These are phyloP conservation scores for Pseudogymnoascus pannorum DNA, from an alignment of 2,329 filamentous ascomycete genomes.

Conservation along the genomic window DNA sequence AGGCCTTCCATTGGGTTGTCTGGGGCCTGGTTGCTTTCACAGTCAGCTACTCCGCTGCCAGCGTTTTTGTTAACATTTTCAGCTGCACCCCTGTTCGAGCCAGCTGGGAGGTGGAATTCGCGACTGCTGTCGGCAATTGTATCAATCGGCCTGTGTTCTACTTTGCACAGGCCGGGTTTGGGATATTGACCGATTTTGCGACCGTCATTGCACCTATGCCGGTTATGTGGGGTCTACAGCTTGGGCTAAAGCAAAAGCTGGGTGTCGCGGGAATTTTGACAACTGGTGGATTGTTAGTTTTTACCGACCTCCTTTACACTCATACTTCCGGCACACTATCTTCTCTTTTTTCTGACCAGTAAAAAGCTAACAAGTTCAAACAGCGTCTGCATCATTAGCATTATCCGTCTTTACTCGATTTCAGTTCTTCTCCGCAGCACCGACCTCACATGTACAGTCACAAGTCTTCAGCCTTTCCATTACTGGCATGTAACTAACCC, in stretches of 20 bases:
- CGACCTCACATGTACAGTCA: conserved; percentile 16
- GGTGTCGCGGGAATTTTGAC: conserved; percentile 33
- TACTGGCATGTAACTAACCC: not conserved
- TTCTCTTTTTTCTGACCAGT: not conserved
- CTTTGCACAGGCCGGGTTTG: conserved; percentile 24
- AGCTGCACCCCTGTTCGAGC: conserved; percentile 23
- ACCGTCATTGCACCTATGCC: conserved; percentile 33
- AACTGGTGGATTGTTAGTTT: not conserved
- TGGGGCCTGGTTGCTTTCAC: conserved; percentile 22
- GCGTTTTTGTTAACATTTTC: conserved; percentile 24
- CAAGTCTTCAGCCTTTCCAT: not conserved
- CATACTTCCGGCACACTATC: not conserved
- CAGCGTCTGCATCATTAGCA: conserved; percentile 21
- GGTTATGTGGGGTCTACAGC: conserved; percentile 37
- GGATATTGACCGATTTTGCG: conserved; percentile 23
- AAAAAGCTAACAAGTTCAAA: not conserved
- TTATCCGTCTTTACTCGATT: conserved; percentile 19
- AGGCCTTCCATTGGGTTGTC: conserved; percentile 18
- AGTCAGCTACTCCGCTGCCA: conserved; percentile 21
- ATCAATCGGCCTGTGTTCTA: conserved; percentile 25
- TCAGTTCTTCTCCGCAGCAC: conserved; percentile 14
- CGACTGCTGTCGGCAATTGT: conserved; percentile 18
- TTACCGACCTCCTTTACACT: conserved; percentile 25
- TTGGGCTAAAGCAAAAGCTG: conserved; percentile 36
- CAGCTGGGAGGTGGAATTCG: conserved; percentile 22